Evolutionary conservation across 306 rosid genomes (phyloP).

Genomic region (Corylus avellana): DNA sequence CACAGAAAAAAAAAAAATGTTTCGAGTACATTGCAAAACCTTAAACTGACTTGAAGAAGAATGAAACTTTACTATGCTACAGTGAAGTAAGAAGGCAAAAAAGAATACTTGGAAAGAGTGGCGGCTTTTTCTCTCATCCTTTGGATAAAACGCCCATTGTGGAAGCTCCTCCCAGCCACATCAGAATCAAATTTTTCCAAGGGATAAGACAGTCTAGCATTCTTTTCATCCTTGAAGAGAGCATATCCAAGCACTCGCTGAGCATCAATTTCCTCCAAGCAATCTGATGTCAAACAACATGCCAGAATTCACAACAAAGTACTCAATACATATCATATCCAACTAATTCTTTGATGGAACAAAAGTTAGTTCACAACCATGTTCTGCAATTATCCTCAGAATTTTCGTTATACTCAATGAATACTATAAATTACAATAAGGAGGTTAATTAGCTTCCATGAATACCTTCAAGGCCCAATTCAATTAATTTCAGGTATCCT

Average conservation of each 20-base stretch:
- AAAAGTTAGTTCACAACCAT: neutral
- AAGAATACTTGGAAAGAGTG: slow-evolving; percentile 49
- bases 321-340: neutral
- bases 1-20: neutral
- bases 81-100: neutral
- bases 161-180: slow-evolving; percentile 74
- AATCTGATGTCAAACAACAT: slow-evolving; percentile 45
- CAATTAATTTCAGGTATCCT: slow-evolving; percentile 61
- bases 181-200: slow-evolving; percentile 51
- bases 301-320: slow-evolving; percentile 8
- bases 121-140: slow-evolving; percentile 68
- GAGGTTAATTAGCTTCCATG: slow-evolving; percentile 1
- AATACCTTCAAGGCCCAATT: slow-evolving; percentile 63
- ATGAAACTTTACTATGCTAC: neutral
- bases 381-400: neutral
- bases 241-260: slow-evolving; percentile 64
- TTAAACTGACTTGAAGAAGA: neutral
- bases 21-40: neutral
- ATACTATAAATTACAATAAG: neutral
- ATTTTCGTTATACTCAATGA: neutral
- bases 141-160: slow-evolving; percentile 70
- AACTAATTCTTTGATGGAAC: neutral
- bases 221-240: slow-evolving; percentile 63
- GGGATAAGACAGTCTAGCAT: slow-evolving; percentile 51
- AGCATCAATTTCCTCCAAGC: slow-evolving; percentile 66